These are phyloP conservation scores for Colletotrichum truncatum DNA, from an alignment of 2,329 filamentous ascomycete species.

Conservation along the genomic window DNA sequence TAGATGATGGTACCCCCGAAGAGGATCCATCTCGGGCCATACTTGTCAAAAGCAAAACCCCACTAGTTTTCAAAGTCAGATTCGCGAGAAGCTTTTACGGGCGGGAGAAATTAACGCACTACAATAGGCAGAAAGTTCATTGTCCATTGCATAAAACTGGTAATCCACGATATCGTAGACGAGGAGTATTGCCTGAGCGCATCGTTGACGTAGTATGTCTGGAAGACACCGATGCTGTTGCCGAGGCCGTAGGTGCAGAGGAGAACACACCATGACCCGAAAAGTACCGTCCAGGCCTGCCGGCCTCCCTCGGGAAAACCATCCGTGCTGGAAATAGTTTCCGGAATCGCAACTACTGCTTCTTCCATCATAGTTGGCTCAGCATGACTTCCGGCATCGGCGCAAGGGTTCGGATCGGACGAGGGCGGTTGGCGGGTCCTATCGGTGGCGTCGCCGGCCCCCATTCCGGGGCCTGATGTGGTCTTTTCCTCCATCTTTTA, in stretches of 20 bases:
- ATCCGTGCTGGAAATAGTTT: conserved; percentile 44
- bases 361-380: not conserved
- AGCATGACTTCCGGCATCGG: conserved; percentile 24
- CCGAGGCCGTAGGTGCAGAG: conserved; percentile 55
- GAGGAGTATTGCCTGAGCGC: conserved; percentile 56
- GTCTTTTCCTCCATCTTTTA: conserved; percentile 4
- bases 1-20: conserved; percentile 63
- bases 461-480: not conserved
- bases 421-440: not conserved
- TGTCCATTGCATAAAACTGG: conserved; percentile 56
- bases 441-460: not conserved
- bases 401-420: not conserved
- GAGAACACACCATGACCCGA: conserved; percentile 52
- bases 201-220: conserved; percentile 63
- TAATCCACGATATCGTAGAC: conserved; percentile 68
- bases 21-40: conserved; percentile 68
- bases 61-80: conserved; percentile 22
- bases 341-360: conserved; percentile 22
- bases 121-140: conserved; percentile 56
- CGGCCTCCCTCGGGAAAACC: conserved; percentile 65
- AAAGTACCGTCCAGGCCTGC: conserved; percentile 65
- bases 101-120: conserved; percentile 48
- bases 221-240: conserved; percentile 63
- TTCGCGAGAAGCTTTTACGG: conserved; percentile 31
- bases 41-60: conserved; percentile 70